Evolutionary conservation across 139 green algal genomes (phyloP), one percentile per base, ranked within the genome.

Genomic region (Volvox africanus): DNA sequence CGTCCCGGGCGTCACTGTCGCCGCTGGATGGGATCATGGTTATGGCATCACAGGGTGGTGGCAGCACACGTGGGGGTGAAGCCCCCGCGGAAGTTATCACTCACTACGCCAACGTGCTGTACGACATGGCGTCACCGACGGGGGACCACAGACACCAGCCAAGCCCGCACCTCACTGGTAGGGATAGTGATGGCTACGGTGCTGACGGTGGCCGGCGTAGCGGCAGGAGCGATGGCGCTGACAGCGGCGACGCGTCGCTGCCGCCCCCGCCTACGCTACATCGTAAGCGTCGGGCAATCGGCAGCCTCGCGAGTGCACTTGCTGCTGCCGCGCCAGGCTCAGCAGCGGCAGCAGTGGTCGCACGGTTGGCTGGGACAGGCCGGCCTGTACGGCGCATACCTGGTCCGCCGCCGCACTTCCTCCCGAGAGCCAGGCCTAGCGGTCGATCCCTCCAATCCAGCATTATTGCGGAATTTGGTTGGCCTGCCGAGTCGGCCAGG

Each of bases 101-200:
- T n/a, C 80, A 86, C 80, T 86, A 86, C 50, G 80, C 80, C 80
- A 86, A 86, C 24, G 80, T 86, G 50, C 37, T 86, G 28, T 86
- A 62, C 50, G 80, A 86, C 24, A 65, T 84, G 78, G 78, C 75
- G 32, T 81, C 75, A 19, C 75, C 75, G 32, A 81, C 32, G 37
- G 78, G 24, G 37, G 78, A 50, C 80, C 6, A 44, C 50, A 86
- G 69, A 36, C 20, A 73, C 65, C 21, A 73, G 21, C 65, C 65
- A 2, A 73, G 65, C 65, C 24, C 65, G 2, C 24, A 24, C 65
- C 65, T 24, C 65, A 28, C 65, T 55, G 44, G 44, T 9, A 55
- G 44, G 65, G 65, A 30, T 24, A 30, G 21, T 73, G 21, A 73
- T 73, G 65, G 65, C 65, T 6, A 24, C 11, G 65, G 65, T 73